phyloP scores from a whole-genome alignment of 2,329 filamentous ascomycete species.

The Sarocladiaceae sp. region DNA sequence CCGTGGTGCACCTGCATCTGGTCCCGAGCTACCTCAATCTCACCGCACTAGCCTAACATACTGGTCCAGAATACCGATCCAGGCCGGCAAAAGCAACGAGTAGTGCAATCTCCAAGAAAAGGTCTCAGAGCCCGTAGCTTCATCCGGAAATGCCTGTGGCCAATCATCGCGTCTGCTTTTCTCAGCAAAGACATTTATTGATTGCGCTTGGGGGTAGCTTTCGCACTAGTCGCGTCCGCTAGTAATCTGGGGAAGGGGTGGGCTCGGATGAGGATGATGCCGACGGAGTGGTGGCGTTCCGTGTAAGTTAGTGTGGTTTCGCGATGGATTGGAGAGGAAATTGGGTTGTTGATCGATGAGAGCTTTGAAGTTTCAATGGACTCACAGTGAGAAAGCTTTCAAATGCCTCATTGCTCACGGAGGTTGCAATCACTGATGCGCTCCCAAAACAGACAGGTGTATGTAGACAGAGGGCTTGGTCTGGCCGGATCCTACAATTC shows the following conservation, averaged over 20 bases:
- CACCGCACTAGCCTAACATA: no score
- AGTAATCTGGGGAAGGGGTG: not conserved
- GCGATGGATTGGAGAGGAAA: not conserved
- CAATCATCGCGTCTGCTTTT: not conserved
- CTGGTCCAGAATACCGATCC: no score
- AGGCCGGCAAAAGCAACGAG: no score
- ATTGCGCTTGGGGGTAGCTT: not conserved
- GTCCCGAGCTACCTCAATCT: no score
- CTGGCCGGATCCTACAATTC: no score
- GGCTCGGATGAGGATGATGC: not conserved
- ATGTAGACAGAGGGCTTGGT: no score
- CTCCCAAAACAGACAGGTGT: no score
- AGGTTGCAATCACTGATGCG: no score
- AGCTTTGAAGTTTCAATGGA: not conserved
- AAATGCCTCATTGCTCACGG: not conserved
- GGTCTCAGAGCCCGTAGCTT: not conserved
- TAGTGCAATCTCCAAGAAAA: no score
- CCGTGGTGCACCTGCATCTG: no score
- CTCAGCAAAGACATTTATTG: not conserved
- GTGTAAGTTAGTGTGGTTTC: not conserved
- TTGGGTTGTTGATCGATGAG: not conserved
- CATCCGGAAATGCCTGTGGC: not conserved
- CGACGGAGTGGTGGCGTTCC: not conserved
- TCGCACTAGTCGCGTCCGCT: not conserved
- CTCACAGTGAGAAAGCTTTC: not conserved